These are phyloP conservation scores for Isochrysis galbana DNA, from an alignment of 78 protist species.

Conservation along the genomic window DNA sequence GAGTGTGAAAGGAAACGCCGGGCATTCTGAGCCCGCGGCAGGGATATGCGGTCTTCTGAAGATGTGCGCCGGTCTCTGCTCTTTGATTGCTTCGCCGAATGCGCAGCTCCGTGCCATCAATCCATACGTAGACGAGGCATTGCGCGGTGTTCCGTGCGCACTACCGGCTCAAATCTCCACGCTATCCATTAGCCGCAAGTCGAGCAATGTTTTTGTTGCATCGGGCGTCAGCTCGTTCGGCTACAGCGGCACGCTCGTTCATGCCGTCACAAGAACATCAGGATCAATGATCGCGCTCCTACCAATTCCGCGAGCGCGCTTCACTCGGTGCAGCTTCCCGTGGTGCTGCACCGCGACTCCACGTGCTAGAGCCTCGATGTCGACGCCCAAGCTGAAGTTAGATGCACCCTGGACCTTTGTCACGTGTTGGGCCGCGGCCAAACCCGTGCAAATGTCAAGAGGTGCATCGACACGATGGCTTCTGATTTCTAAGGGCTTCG, in stretches of 20 bases:
- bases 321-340: too few species aligned
- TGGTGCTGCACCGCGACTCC: too few species aligned
- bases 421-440: too few species aligned
- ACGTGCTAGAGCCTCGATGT: too few species aligned
- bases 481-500: too few species aligned
- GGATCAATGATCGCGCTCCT: not conserved
- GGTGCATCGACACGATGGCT: too few species aligned
- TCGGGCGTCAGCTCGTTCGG: slow-evolving; percentile 24
- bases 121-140: not conserved
- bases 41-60: not conserved
- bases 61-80: not conserved
- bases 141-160: not conserved
- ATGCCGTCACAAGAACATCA: not conserved
- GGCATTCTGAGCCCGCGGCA: slow-evolving; percentile 68
- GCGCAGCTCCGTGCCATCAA: not conserved
- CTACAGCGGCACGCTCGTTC: slow-evolving; percentile 5
- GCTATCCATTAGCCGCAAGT: too few species aligned
- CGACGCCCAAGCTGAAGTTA: too few species aligned
- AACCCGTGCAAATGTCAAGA: too few species aligned
- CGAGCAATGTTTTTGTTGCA: not conserved
- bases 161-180: not conserved
- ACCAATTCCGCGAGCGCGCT: too few species aligned
- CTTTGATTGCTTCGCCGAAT: not conserved
- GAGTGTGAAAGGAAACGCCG: slow-evolving; percentile 65
- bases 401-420: too few species aligned